Percentiles rank a stretch among this genome's conserved stretches.
Conservation (phyloP, 352 stramenopile species). For the Phytophthora agathidicida region DNA sequence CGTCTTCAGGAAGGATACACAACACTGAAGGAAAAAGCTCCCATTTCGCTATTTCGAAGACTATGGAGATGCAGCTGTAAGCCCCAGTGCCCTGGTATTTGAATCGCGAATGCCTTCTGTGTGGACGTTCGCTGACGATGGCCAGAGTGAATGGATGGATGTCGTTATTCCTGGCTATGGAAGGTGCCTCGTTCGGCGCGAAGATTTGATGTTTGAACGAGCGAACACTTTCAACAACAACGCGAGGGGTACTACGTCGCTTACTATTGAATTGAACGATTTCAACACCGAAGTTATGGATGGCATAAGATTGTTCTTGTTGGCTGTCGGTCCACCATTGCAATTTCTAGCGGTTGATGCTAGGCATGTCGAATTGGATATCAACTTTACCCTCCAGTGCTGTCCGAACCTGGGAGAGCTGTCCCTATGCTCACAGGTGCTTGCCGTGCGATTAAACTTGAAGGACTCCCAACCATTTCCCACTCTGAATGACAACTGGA, state of each 20-base stretch:
- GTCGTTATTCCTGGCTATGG: constrained; percentile 11
- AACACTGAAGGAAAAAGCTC: not conserved
- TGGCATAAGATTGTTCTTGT: not conserved
- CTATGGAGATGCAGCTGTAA: not conserved
- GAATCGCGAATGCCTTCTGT: not conserved
- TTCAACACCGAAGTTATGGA: not conserved
- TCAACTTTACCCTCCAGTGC: constrained; percentile 1
- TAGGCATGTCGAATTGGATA: not conserved
- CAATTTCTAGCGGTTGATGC: constrained; percentile 1
- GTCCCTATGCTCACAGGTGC: not conserved
- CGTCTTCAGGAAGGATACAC: not conserved
- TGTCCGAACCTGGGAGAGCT: constrained; percentile 19
- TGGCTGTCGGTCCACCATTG: not conserved
- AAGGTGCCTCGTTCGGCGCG: constrained; percentile 1
- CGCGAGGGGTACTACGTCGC: not conserved
- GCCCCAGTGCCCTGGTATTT: not conserved
- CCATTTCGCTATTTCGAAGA: not conserved
- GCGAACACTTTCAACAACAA: not conserved
- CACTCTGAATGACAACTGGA: not conserved
- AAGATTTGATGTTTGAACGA: constrained; percentile 3
- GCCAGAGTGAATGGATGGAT: constrained; percentile 8
- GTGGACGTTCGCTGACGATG: constrained; percentile 12
- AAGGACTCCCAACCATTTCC: not conserved
- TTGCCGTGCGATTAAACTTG: constrained; percentile 4
- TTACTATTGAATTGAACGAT: constrained; percentile 6